These are phyloP conservation scores for Paraconiothyrium brasiliense DNA, from an alignment of 2,329 filamentous ascomycete genomes.

Conservation along the genomic window DNA sequence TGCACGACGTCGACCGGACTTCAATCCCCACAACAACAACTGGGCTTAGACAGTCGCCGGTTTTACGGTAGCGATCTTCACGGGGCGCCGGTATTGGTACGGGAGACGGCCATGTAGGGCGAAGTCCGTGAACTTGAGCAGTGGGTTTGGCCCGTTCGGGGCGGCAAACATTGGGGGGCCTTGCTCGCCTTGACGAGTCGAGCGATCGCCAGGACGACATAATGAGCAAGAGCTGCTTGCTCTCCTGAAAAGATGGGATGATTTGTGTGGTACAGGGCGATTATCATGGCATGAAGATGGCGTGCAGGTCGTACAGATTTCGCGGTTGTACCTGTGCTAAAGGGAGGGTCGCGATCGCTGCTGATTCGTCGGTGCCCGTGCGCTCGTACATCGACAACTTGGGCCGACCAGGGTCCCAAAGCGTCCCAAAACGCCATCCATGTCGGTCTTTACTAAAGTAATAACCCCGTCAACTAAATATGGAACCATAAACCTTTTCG, in stretches of 20 bases:
- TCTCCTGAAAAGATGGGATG: not conserved
- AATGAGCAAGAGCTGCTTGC: not conserved
- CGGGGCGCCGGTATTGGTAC: not conserved
- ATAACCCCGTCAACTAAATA: not conserved
- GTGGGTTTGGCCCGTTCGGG: not conserved
- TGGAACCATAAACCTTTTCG: not conserved
- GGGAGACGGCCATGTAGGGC: not conserved
- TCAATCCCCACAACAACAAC: not conserved
- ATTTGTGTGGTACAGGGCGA: not conserved
- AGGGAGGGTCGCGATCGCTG: not conserved
- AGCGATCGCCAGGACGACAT: not conserved
- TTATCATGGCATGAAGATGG: conserved; percentile 11
- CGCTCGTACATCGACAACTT: not conserved
- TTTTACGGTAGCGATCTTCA: conserved; percentile 10
- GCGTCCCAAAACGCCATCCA: not conserved
- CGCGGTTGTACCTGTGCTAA: not conserved
- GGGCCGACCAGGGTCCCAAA: not conserved
- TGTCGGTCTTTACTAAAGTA: not conserved
- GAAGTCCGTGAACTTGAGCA: conserved; percentile 10
- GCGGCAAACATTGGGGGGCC: not conserved
- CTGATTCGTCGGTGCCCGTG: conserved; percentile 1
- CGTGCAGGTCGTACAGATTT: not conserved
- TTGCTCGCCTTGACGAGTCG: not conserved
- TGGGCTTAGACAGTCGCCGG: not conserved
- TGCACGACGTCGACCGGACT: conserved; percentile 9